Base-by-base conservation (phyloP, 2,329 filamentous ascomycete species). In the Trichoderma sp. region DNA sequence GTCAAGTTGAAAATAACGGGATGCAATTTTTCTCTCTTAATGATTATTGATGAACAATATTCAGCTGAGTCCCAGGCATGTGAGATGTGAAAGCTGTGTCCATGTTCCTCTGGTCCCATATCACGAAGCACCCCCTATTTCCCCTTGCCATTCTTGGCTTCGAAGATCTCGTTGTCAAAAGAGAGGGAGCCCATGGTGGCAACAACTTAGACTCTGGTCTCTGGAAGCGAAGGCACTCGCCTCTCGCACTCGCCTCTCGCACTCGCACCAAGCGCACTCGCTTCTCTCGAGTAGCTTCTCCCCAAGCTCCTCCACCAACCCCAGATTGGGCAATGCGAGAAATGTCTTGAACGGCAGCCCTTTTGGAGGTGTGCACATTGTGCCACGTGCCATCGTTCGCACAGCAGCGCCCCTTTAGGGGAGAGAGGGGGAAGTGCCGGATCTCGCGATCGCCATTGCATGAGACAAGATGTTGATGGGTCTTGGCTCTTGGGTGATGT, bases 311-410 rank as follows among this genome's bases (percentile, higher is more conserved):
- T 65, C 53, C 66, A 63, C 59, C 71, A 69, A 73, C 64, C 75
- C 71, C 71, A 74, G 41, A 74, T 75, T 71, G 38, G 67, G 41
- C 27, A 74, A 67, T 67, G 63, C 31, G 65, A 73, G 63, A 53
- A 76, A 62, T 74, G 75, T 76, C 75, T 76, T 50, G n/a, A 11
- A 63, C 27, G 53, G 65, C 59, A 53, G 68, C 50, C 60, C 27
- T 24, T 75, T 64, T 50, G 45, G 50, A 67, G 38, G 62, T 35
- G 64, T 60, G 29, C 74, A 72, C 74, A 72, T 60, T 63, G 75
- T 76, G 41, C 75, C 69, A 76, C 71, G 56, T 71, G 67, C 45
- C 45, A 53, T 53, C 45, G n/a, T 21, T 53, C 45, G 45, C 53
- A 65, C 21, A 38, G 29, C 9, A 27, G 56, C 38, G 41, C 31